phyloP scores from a whole-genome alignment of 768 basidiomycete genomes.

The Pluteus cervinus region DNA sequence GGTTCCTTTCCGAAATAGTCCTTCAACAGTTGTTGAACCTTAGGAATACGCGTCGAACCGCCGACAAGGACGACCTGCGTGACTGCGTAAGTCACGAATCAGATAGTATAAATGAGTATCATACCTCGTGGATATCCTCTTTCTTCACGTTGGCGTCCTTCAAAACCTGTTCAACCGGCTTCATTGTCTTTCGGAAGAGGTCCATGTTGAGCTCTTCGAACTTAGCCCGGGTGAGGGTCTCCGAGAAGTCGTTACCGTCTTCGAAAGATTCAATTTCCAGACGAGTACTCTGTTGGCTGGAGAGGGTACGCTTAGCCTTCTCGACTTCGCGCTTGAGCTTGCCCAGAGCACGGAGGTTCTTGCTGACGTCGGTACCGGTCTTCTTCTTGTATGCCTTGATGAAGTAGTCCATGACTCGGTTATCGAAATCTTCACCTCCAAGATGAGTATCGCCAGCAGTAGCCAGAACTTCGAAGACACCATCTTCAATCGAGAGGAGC shows the following conservation, averaged over 20 bases:
- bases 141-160: conserved; percentile 99
- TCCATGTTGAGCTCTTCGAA: conserved; percentile 99
- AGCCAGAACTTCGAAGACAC: conserved; percentile 85
- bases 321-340: conserved; percentile 93
- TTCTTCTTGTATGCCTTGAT: conserved; percentile 90
- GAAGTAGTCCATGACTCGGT: conserved; percentile 87
- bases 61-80: conserved; percentile 81
- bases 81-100: neutral
- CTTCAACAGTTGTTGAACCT: conserved; percentile 97
- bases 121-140: conserved; percentile 87
- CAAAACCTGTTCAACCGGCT: conserved; percentile 97
- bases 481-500: conserved; percentile 89
- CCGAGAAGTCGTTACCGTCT: conserved; percentile 94
- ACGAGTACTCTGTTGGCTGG: conserved; percentile 82
- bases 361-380: conserved; percentile 77
- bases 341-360: conserved; percentile 78
- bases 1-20: conserved; percentile 98
- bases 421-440: conserved; percentile 95
- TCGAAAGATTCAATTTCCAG: conserved; percentile 97
- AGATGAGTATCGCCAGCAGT: conserved; percentile 94
- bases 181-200: conserved; percentile 99
- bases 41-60: conserved; percentile 99
- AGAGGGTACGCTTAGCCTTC: conserved; percentile 92
- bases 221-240: conserved; percentile 95
- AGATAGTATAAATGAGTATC: conserved; percentile 9